These are phyloP conservation scores for Vigna reflexopilosa DNA, from an alignment of 306 rosid genomes.

Conservation along the genomic window DNA sequence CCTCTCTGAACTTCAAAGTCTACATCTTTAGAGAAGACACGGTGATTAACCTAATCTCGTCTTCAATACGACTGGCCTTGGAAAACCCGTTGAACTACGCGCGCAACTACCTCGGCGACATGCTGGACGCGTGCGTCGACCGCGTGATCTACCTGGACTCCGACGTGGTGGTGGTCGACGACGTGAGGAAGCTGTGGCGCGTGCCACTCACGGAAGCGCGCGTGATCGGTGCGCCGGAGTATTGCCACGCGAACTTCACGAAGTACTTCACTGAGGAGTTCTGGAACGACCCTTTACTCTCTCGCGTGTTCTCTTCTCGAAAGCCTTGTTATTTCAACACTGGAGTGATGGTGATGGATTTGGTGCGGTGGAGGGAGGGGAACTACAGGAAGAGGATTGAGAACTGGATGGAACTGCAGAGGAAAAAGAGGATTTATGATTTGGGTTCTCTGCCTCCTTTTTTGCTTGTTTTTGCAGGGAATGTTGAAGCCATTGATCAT, in stretches of 20 bases:
- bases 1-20: conserved; percentile 85
- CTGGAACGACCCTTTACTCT: conserved; percentile 82
- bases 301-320: conserved; percentile 63
- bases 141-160: conserved; percentile 93
- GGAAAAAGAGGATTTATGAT: conserved; percentile 75
- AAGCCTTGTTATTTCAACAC: conserved; percentile 92
- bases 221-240: conserved; percentile 94
- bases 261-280: conserved; percentile 86
- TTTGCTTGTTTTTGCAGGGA: conserved; percentile 75
- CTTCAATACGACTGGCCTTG: conserved; percentile 77
- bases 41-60: conserved; percentile 82
- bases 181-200: conserved; percentile 82
- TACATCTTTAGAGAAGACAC: conserved; percentile 87
- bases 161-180: conserved; percentile 81
- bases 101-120: conserved; percentile 85
- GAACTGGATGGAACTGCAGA: conserved; percentile 91
- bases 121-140: conserved; percentile 71
- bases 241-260: conserved; percentile 95
- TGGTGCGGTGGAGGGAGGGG: conserved; percentile 76
- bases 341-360: conserved; percentile 93
- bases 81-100: conserved; percentile 98
- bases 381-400: conserved; percentile 74
- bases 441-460: conserved; percentile 92
- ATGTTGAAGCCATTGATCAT: conserved; percentile 84
- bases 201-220: conserved; percentile 50